Percentiles rank a stretch among this genome's conserved stretches.
Evolutionary conservation across 192 early-diverging fungal genomes (phyloP).

Genomic region (Coemansia sp.): DNA sequence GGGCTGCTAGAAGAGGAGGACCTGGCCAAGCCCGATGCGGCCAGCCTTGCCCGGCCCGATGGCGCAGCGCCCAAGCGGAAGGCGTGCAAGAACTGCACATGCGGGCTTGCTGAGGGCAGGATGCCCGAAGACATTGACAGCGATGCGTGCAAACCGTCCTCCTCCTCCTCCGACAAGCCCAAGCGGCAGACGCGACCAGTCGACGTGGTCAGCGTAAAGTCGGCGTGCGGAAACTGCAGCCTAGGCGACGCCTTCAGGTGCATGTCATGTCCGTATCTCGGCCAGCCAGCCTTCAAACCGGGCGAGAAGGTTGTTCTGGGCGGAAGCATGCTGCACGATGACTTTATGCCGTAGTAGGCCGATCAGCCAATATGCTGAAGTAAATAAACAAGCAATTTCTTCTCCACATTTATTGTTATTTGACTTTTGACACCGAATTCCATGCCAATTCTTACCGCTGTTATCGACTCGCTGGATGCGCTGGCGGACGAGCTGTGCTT

Average conservation of each 20-base stretch:
- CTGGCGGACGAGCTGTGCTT: slow-evolving; percentile 42
- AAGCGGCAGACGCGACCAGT: slow-evolving; percentile 51
- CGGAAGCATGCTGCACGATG: slow-evolving; percentile 58
- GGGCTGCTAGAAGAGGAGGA: slow-evolving; percentile 80
- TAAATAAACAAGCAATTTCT: too few relatives aligned
- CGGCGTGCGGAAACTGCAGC: slow-evolving; percentile 75
- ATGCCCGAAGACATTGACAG: slow-evolving; percentile 54
- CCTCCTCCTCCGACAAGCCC: slow-evolving; percentile 54
- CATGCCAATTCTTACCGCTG: slow-evolving; percentile 38
- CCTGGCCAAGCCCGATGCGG: slow-evolving; percentile 66
- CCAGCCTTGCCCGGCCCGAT: slow-evolving; percentile 61
- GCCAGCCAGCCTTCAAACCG: slow-evolving; percentile 95
- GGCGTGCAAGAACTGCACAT: slow-evolving; percentile 97
- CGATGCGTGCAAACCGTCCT: slow-evolving; percentile 26
- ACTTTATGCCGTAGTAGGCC: slow-evolving; percentile 36
- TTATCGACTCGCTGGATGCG: slow-evolving; percentile 33
- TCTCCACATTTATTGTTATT: too few relatives aligned
- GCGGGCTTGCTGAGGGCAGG: slow-evolving; percentile 80
- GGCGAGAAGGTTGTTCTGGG: slow-evolving; percentile 89
- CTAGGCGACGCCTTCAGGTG: slow-evolving; percentile 98
- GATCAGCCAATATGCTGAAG: neutral
- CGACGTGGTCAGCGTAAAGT: slow-evolving; percentile 57
- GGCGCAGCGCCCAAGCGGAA: slow-evolving; percentile 78
- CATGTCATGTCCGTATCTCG: slow-evolving; percentile 90
- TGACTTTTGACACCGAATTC: too few relatives aligned